Evolutionary conservation across 2,329 filamentous ascomycete species (phyloP), one percentile per base, ranked within the genome.

Genomic region (Cladosporium sp.): DNA sequence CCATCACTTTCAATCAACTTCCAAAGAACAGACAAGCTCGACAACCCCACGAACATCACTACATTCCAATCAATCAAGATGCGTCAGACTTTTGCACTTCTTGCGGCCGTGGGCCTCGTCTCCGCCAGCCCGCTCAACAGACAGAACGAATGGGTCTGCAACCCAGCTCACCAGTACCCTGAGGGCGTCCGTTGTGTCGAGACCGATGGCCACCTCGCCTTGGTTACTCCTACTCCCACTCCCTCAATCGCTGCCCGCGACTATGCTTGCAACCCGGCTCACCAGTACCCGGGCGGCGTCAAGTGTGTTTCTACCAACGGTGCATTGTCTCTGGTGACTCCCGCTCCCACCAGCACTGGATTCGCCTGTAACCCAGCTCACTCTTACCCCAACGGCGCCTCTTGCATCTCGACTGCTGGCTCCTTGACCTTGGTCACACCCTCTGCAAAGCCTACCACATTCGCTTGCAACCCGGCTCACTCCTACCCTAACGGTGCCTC

Each of bases 101-200:
- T 57, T 15, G 62, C 62, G 11, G 71, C 80, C 54, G 75, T 76
- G 52, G 76, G 75, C 63, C 64, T 73, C 24, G 70, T 68, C 32
- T 72, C 76, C 30, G 77, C 78, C 52, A 77, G 75, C 55, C 80
- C 79, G 32, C 73, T 74, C 66, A 77, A 52, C 26, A 55, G 32
- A 30, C 41, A 47, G 41, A 26, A 38, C 26, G 65, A 67, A 58
- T 73, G 70, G 59, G 49, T 47, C 49, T 66, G 63, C 66, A 65
- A 68, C 68, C 66, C 70, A 32, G 71, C 71, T 8, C 65, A 70
- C 55, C 28, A 54, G n/a, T 71, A 71, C 28, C 69, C 68, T n/a
- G 63, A 68, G 4, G 70, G 70, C 55, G 69, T 69, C 21, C 59
- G 44, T 30, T 72, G 71, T 52, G 36, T 64, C 32, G 64, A 60